phyloP scores from a whole-genome alignment of 768 basidiomycete species.

The Kwoniella bestiolae region DNA sequence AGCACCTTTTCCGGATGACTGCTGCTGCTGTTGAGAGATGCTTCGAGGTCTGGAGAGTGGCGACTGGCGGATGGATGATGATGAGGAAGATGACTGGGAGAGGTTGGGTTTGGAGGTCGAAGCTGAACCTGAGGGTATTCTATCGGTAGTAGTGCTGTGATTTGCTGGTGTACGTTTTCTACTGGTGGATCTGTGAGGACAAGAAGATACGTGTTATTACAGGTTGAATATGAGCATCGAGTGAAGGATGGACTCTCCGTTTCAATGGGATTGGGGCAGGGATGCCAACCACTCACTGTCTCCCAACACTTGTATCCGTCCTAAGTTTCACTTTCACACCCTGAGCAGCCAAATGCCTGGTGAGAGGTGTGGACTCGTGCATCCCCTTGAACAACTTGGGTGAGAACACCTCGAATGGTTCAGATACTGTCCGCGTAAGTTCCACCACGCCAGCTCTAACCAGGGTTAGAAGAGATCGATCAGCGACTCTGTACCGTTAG shows the following conservation, averaged over 20 bases:
- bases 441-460: conserved; percentile 37
- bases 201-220: too few species aligned
- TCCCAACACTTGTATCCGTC: conserved; percentile 47
- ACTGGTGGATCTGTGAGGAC: conserved; percentile 9
- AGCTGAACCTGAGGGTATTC: not conserved
- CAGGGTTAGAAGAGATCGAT: conserved; percentile 9
- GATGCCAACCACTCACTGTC: conserved; percentile 43
- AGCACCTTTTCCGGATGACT: not conserved
- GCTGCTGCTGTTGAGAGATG: not conserved
- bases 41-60: conserved; percentile 2
- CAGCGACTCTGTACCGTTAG: not conserved
- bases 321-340: conserved; percentile 58
- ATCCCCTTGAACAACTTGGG: conserved; percentile 58
- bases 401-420: conserved; percentile 57
- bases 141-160: not conserved
- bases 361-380: conserved; percentile 55
- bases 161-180: conserved; percentile 16
- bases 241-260: not conserved
- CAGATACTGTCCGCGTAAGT: conserved; percentile 45
- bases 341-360: conserved; percentile 56
- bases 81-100: not conserved
- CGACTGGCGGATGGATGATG: not conserved
- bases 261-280: not conserved
- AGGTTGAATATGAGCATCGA: too few species aligned
- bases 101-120: not conserved